phyloP scores from a whole-genome alignment of 176 grass and related monocot genomes.

The Puya raimondii region DNA sequence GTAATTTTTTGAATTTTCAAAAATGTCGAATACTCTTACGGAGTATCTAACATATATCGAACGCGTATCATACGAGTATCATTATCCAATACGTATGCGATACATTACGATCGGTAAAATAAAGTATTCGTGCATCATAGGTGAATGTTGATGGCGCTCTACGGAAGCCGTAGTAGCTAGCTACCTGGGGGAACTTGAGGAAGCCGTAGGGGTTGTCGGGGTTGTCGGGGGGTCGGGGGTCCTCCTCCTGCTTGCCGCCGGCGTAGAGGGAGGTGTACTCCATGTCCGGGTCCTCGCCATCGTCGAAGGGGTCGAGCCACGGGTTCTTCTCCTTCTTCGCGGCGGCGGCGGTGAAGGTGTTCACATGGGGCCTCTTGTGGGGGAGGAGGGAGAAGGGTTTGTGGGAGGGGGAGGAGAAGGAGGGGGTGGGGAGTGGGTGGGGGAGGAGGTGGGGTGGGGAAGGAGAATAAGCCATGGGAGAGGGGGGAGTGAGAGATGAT shows the following conservation, averaged over 20 bases:
- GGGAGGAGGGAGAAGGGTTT: not conserved
- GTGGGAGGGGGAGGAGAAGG: not conserved
- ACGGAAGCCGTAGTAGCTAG: no score
- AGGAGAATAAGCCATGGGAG: conserved; percentile 19
- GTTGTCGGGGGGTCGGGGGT: conserved; percentile 62
- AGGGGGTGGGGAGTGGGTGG: conserved; percentile 3
- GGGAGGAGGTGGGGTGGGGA: conserved; percentile 27
- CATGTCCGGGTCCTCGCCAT: conserved; percentile 48
- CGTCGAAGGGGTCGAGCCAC: conserved; percentile 93
- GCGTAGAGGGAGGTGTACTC: conserved; percentile 58
- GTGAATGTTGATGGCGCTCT: no score
- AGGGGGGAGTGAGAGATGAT: conserved; percentile 15
- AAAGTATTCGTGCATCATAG: no score
- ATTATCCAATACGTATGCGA: no score
- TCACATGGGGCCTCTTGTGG: not conserved
- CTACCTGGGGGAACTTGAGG: conserved; percentile 49
- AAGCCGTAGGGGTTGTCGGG: conserved; percentile 68
- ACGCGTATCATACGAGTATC: no score
- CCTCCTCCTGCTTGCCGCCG: conserved; percentile 88
- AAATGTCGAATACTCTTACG: no score
- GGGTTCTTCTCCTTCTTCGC: conserved; percentile 69
- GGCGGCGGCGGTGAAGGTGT: not conserved
- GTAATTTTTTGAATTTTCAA: no score
- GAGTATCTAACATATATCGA: no score
- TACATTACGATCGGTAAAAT: no score